phyloP scores from a whole-genome alignment of 2,329 filamentous ascomycete species.

The Podosphaera aphanis region DNA sequence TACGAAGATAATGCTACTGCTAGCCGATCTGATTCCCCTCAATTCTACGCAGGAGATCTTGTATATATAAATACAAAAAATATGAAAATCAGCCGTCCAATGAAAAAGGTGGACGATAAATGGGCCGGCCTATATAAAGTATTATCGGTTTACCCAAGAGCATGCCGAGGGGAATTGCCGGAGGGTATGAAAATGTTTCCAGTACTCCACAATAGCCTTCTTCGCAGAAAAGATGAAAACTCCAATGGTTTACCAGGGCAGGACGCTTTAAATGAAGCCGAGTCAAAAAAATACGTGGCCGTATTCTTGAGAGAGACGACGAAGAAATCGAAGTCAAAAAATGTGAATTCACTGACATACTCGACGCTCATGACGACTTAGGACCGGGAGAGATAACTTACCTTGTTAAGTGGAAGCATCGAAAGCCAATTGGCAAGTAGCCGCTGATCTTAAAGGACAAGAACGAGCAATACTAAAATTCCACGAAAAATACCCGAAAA shows the following conservation, averaged over 20 bases:
- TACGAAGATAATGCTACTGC: background rate
- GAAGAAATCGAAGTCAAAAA: background rate
- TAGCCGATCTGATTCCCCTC: background rate
- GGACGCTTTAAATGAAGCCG: background rate
- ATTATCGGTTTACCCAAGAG: background rate
- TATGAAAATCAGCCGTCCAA: background rate
- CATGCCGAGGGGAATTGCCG: background rate
- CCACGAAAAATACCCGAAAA: too few species aligned
- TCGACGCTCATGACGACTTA: background rate
- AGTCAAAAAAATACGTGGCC: background rate
- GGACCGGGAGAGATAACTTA: background rate
- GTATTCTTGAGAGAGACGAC: background rate
- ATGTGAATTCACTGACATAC: background rate
- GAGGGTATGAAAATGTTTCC: background rate
- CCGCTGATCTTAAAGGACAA: background rate
- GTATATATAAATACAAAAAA: background rate
- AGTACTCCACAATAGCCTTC: slow-evolving; percentile 1
- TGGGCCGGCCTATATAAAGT: slow-evolving; percentile 1
- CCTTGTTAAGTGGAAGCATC: background rate
- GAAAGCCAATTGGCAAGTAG: background rate
- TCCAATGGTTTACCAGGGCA: background rate
- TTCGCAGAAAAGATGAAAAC: background rate
- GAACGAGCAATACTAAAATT: too few species aligned
- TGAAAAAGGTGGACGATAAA: slow-evolving; percentile 1
- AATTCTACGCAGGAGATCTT: background rate